Evolutionary conservation across 1,139 yeast species (phyloP), one percentile per base, ranked within the genome.

Genomic region (Geotrichum siamense): DNA sequence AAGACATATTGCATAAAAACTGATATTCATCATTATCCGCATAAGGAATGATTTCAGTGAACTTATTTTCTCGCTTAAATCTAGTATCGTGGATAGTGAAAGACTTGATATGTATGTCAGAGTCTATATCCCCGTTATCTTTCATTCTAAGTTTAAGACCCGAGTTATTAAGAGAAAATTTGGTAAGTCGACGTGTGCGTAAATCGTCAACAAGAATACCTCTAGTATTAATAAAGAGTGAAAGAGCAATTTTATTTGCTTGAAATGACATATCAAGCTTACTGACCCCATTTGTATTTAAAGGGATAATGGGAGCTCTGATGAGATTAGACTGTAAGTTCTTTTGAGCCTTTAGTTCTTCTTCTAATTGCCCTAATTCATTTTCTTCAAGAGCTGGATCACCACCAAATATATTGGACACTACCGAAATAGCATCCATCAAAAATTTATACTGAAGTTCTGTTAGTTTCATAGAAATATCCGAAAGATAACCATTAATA

Each of bases 1-100:
- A 23, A 9, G 61, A 55, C 0, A 74, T 56, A 22, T 73, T 70
- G 2, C 84, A 77, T 65, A 75, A 68, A 53, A 93, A 82, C 58
- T 91, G 98, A 55, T 83, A 71, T 26, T 76, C 77, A 1, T 75
- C 78, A 33, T 78, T 76, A 2, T 70, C 64, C 2, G 75, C 72
- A 21, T 77, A 75, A 1, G 97, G 97, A 38, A 93, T 80, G 28
- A 91, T 78, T 51, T 87, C 82, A 0, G 81, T 73, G 61, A 85
- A 91, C 55, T 76, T 76, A 63, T 84, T 89, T 15, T 72, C 76
- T 23, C 74, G 75, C 9, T 67, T 65, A 26, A 65, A 59, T 53
- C 98, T 71, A 2, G 78, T 75, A 63, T 91, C 98, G 47, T 75
- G 75, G 1, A 89, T 85, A 1, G 81, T 76, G 57, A 93, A 82